These are phyloP conservation scores for California macrophylla DNA, from an alignment of 441 rosid genomes.

Conservation along the genomic window DNA sequence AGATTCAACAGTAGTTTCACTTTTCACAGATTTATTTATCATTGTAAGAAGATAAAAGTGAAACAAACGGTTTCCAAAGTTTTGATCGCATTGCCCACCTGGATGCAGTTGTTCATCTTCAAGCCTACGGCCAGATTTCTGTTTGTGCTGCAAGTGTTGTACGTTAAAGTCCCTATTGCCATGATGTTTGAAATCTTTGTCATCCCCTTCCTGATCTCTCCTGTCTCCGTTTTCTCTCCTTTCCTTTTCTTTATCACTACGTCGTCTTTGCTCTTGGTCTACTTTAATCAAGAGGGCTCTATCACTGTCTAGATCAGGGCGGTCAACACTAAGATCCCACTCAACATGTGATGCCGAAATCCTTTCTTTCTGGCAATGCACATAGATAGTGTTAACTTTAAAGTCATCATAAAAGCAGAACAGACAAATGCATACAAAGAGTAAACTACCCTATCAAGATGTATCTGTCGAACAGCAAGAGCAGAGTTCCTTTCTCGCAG, in stretches of 20 bases:
- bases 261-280: slow-evolving; percentile 64
- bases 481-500: slow-evolving; percentile 62
- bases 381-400: slow-evolving; percentile 24
- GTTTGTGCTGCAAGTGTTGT: slow-evolving; percentile 46
- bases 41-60: too few relatives aligned
- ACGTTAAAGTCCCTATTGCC: slow-evolving; percentile 46
- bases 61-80: too few relatives aligned
- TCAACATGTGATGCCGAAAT: slow-evolving; percentile 38
- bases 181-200: slow-evolving; percentile 51
- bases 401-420: slow-evolving; percentile 12
- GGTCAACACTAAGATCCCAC: slow-evolving; percentile 49
- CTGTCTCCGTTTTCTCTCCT: slow-evolving; percentile 64
- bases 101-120: slow-evolving; percentile 54
- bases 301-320: slow-evolving; percentile 51
- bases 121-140: slow-evolving; percentile 31
- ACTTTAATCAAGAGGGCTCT: slow-evolving; percentile 35
- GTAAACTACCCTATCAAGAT: slow-evolving; percentile 58
- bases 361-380: slow-evolving; percentile 63
- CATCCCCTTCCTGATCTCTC: slow-evolving; percentile 41
- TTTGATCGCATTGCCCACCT: too few relatives aligned
- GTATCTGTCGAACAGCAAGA: slow-evolving; percentile 44
- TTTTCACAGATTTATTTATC: too few relatives aligned
- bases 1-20: slow-evolving; percentile 8
- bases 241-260: slow-evolving; percentile 59
- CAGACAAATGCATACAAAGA: slow-evolving; percentile 8